Conservation (phyloP, 2,329 filamentous ascomycete genomes). For the Fusarium virguliforme region DNA sequence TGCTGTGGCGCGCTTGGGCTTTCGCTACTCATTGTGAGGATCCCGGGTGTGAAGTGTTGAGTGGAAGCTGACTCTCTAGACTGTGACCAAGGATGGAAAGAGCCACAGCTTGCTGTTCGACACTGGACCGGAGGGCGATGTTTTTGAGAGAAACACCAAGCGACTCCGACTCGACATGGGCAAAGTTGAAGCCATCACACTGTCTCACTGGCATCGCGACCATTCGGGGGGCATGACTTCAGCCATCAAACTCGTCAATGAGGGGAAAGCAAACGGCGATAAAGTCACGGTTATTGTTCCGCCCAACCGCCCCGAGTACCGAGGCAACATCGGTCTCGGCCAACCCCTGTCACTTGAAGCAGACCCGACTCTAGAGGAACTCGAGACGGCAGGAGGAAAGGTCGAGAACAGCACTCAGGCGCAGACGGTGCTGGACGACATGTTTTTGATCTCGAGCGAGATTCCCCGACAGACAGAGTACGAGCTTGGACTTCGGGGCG, state of each 20-base stretch:
- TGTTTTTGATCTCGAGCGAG: conserved; percentile 69
- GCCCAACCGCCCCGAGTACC: conserved; percentile 62
- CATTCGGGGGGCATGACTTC: conserved; percentile 68
- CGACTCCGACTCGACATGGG: conserved; percentile 43
- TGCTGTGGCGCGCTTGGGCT: conserved; percentile 71
- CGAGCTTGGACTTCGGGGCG: conserved; percentile 64
- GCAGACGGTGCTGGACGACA: conserved; percentile 65
- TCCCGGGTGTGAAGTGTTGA: not conserved
- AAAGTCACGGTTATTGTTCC: conserved; percentile 66
- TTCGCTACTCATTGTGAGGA: conserved; percentile 65
- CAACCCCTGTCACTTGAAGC: conserved; percentile 66
- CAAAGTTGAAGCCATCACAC: conserved; percentile 63
- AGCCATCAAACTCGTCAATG: conserved; percentile 65
- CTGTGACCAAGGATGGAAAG: conserved; percentile 61
- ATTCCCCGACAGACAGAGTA: conserved; percentile 67
- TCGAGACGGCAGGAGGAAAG: conserved; percentile 51
- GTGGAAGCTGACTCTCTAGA: conserved; percentile 52
- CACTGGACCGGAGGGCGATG: conserved; percentile 66
- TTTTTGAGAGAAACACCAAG: conserved; percentile 66
- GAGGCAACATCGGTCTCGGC: conserved; percentile 46
- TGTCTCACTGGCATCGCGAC: conserved; percentile 71
- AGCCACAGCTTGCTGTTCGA: conserved; percentile 61
- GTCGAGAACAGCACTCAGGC: conserved; percentile 58
- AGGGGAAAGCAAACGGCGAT: conserved; percentile 51
- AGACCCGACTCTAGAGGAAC: conserved; percentile 67